phyloP scores from a whole-genome alignment of 2,329 filamentous ascomycete genomes.

The Alternaria burnsii region DNA sequence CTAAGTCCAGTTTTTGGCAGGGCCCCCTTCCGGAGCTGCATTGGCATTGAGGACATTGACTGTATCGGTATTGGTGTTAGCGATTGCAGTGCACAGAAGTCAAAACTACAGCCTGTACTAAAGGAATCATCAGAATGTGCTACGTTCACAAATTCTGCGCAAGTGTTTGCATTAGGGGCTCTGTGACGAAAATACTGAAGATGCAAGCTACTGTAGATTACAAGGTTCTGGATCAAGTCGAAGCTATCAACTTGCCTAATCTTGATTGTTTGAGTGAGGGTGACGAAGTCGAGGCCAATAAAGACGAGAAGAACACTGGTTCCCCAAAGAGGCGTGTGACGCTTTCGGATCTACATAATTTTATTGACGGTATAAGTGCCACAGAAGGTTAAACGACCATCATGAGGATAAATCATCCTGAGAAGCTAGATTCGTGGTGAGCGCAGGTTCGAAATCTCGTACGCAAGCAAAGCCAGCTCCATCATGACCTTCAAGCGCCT shows the following conservation, averaged over 20 bases:
- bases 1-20: conserved; percentile 15
- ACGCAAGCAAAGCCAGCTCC: conserved; percentile 16
- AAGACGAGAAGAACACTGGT: neutral
- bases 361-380: conserved; percentile 79
- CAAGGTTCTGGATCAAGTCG: neutral
- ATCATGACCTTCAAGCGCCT: conserved; percentile 17
- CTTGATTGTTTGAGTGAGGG: neutral
- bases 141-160: neutral
- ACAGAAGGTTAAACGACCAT: conserved; percentile 79
- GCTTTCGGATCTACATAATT: conserved; percentile 79
- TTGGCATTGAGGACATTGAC: conserved; percentile 32
- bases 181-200: conserved; percentile 4
- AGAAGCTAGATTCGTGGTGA: conserved; percentile 76
- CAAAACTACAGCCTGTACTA: neutral
- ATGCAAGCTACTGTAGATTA: neutral
- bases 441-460: conserved; percentile 75
- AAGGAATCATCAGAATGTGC: neutral
- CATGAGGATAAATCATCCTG: conserved; percentile 80
- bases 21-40: conserved; percentile 18
- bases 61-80: conserved; percentile 11
- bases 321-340: conserved; percentile 39
- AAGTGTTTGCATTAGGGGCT: neutral
- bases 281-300: neutral
- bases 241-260: neutral
- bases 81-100: conserved; percentile 33